phyloP scores from a whole-genome alignment of 1,139 yeast species.

The Saccharomyces pastorianus region DNA sequence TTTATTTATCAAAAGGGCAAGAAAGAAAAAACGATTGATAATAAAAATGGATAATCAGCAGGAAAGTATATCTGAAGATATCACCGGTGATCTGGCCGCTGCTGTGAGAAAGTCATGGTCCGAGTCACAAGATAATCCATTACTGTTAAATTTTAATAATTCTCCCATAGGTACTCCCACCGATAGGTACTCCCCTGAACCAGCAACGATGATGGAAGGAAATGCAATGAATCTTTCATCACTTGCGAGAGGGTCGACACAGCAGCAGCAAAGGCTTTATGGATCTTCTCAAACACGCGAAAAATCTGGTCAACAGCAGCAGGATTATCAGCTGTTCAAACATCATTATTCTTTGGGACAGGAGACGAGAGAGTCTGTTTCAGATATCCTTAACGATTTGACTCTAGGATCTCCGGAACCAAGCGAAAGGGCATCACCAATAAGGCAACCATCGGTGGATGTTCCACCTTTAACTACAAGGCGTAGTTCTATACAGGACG shows the following conservation, averaged over 20 bases:
- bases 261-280: slow-evolving; percentile 1
- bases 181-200: background rate
- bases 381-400: slow-evolving; percentile 19
- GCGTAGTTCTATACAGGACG: slow-evolving; percentile 29
- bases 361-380: slow-evolving; percentile 16
- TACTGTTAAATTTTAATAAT: slow-evolving; percentile 1
- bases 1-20: background rate
- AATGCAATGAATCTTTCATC: background rate
- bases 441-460: slow-evolving; percentile 1
- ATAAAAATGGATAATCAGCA: slow-evolving; percentile 6
- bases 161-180: slow-evolving; percentile 19
- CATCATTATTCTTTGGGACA: slow-evolving; percentile 24
- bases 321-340: slow-evolving; percentile 23
- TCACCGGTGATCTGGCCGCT: slow-evolving; percentile 23
- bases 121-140: slow-evolving; percentile 18
- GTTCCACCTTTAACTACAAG: slow-evolving; percentile 7
- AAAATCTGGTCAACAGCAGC: background rate
- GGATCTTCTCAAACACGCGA: background rate
- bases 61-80: slow-evolving; percentile 6
- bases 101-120: slow-evolving; percentile 31
- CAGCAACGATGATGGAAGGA: background rate
- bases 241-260: slow-evolving; percentile 8
- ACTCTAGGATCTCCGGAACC: slow-evolving; percentile 10
- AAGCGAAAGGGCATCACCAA: background rate
- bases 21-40: background rate